These are phyloP conservation scores for Backusella australiensis DNA, from an alignment of 192 early-diverging fungal genomes.

Conservation along the genomic window DNA sequence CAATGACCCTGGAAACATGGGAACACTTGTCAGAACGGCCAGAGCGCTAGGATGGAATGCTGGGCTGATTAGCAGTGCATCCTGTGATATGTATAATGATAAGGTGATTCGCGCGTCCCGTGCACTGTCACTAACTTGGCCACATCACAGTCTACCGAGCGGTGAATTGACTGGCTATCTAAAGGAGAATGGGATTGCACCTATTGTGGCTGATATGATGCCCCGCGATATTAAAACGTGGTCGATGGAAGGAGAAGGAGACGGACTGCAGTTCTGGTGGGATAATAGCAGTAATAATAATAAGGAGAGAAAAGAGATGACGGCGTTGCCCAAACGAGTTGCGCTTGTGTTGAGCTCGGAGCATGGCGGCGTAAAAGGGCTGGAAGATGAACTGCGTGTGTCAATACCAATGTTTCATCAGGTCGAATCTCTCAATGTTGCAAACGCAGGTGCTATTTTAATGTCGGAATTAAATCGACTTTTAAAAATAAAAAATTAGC, in stretches of 20 bases:
- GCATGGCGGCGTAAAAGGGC: slow-evolving; percentile 36
- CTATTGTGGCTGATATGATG: slow-evolving; percentile 47
- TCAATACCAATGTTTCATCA: slow-evolving; percentile 44
- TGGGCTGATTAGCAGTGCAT: slow-evolving; percentile 33
- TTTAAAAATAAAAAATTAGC: slow-evolving; percentile 14
- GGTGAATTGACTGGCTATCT: slow-evolving; percentile 21
- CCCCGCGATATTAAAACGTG: slow-evolving; percentile 12
- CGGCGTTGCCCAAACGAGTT: slow-evolving; percentile 25
- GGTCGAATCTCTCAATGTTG: slow-evolving; percentile 47
- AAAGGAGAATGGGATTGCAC: slow-evolving; percentile 25
- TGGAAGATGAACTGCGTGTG: slow-evolving; percentile 32
- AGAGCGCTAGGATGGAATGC: slow-evolving; percentile 46
- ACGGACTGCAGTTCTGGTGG: slow-evolving; percentile 24
- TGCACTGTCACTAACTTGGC: slow-evolving; percentile 40
- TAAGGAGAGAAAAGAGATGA: background rate
- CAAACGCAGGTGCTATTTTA: slow-evolving; percentile 40
- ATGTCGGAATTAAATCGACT: slow-evolving; percentile 47
- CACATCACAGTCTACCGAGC: slow-evolving; percentile 15
- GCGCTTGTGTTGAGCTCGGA: slow-evolving; percentile 47
- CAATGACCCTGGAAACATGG: slow-evolving; percentile 45
- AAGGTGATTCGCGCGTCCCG: slow-evolving; percentile 46
- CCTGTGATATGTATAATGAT: slow-evolving; percentile 47
- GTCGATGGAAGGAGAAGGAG: background rate
- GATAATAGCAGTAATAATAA: background rate
- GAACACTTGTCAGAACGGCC: slow-evolving; percentile 44